These are phyloP conservation scores for Daldinia childiae DNA, from an alignment of 495 filamentous ascomycete species.

Conservation along the genomic window DNA sequence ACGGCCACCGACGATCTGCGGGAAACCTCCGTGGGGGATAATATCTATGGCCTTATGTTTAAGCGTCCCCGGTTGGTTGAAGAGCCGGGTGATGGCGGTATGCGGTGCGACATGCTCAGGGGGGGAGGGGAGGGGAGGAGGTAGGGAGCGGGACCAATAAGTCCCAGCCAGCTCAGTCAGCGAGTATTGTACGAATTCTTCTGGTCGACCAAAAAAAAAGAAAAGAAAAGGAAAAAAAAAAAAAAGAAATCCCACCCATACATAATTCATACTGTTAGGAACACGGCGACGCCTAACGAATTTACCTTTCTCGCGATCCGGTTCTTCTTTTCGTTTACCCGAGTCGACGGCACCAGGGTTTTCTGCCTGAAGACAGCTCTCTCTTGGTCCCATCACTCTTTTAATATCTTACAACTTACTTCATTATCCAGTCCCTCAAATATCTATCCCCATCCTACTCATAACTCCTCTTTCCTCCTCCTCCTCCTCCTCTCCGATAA, in stretches of 20 bases:
- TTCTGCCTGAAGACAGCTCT: background rate
- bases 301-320: conserved; percentile 11
- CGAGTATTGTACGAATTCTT: conserved; percentile 27
- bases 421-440: conserved; percentile 11
- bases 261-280: conserved; percentile 27
- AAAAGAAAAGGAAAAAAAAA: background rate
- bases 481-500: conserved; percentile 14
- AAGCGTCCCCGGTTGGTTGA: conserved; percentile 37
- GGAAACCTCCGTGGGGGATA: conserved; percentile 47
- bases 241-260: too few relatives aligned
- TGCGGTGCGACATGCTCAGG: conserved; percentile 33
- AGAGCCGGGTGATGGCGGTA: conserved; percentile 35
- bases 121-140: background rate
- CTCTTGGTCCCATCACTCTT: conserved; percentile 6
- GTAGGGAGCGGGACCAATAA: conserved; percentile 6
- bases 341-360: conserved; percentile 10
- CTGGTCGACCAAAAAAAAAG: background rate
- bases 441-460: too few relatives aligned
- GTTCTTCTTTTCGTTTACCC: conserved; percentile 23
- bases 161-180: conserved; percentile 36
- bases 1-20: conserved; percentile 45
- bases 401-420: conserved; percentile 17
- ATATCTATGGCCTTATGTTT: conserved; percentile 29
- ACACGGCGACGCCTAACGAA: conserved; percentile 20
- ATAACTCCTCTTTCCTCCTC: too few relatives aligned